Percentiles rank a stretch among this genome's conserved stretches.
Evolutionary conservation across 805 yeast genomes (phyloP).

Genomic region (Starmerella davenportii): DNA sequence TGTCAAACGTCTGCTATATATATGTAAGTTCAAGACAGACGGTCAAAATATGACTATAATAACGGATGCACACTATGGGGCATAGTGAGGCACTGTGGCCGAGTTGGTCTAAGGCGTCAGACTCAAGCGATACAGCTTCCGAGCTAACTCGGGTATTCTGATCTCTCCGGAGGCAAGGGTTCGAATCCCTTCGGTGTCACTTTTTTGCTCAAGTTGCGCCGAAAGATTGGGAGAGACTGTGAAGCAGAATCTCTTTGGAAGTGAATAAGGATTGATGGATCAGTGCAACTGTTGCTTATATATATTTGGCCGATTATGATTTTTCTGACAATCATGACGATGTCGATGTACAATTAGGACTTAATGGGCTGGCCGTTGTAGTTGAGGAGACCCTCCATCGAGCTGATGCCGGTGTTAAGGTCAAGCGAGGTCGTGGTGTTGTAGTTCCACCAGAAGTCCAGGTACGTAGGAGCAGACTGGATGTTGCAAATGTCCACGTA

Average conservation of each 20-base stretch:
- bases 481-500: slow-evolving; percentile 10
- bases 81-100: slow-evolving; percentile 17
- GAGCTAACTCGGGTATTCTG: slow-evolving; percentile 13
- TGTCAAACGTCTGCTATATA: no score
- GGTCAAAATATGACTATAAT: no score
- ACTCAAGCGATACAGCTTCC: slow-evolving; percentile 15
- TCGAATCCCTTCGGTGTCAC: slow-evolving; percentile 17
- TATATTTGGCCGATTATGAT: background rate
- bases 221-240: no score
- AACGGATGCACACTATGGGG: no score
- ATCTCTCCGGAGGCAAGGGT: slow-evolving; percentile 18
- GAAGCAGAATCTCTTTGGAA: no score
- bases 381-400: slow-evolving; percentile 10
- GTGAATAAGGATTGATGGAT: no score
- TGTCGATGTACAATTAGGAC: no score
- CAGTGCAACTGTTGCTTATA: background rate
- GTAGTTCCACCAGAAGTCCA: slow-evolving; percentile 19
- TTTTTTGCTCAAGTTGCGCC: background rate
- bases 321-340: no score
- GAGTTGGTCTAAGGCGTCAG: slow-evolving; percentile 18
- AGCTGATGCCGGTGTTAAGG: slow-evolving; percentile 6
- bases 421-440: slow-evolving; percentile 13
- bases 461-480: slow-evolving; percentile 11
- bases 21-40: no score
- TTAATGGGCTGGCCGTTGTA: slow-evolving; percentile 8